phyloP scores from a whole-genome alignment of 2,329 filamentous ascomycete genomes.

The Aureobasidium sp. region DNA sequence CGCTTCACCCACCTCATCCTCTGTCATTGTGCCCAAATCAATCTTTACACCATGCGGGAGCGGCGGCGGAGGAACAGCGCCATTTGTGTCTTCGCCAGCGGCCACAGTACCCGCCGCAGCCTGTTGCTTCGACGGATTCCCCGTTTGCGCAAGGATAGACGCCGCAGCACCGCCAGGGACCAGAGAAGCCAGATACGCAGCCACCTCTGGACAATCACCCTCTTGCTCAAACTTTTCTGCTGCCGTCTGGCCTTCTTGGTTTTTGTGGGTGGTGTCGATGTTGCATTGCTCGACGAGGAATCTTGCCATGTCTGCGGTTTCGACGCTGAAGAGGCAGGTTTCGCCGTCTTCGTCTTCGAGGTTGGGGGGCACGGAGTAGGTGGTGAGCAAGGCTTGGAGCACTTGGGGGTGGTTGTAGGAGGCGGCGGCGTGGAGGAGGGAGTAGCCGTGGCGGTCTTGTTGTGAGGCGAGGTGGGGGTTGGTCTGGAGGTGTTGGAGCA shows the following conservation, averaged over 20 bases:
- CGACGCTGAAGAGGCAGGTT: slow-evolving; percentile 89
- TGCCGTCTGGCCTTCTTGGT: slow-evolving; percentile 72
- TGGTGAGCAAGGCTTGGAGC: slow-evolving; percentile 32
- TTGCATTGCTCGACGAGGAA: slow-evolving; percentile 77
- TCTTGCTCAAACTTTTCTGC: slow-evolving; percentile 73
- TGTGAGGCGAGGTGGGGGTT: slow-evolving; percentile 68
- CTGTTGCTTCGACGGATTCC: slow-evolving; percentile 21
- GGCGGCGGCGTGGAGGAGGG: slow-evolving; percentile 82
- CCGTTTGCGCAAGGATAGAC: slow-evolving; percentile 27
- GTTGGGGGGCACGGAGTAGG: slow-evolving; percentile 72
- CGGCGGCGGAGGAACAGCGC: slow-evolving; percentile 46
- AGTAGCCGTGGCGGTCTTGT: slow-evolving; percentile 91
- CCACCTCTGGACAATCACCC: slow-evolving; percentile 68
- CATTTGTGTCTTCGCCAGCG: slow-evolving; percentile 20
- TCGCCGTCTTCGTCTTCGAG: slow-evolving; percentile 85
- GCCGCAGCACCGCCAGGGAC: slow-evolving; percentile 17
- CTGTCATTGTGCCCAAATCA: slow-evolving; percentile 67
- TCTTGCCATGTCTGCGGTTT: slow-evolving; percentile 70
- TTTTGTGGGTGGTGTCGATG: slow-evolving; percentile 57
- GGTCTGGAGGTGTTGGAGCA: slow-evolving; percentile 67
- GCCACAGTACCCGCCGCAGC: slow-evolving; percentile 29
- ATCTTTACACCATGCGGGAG: slow-evolving; percentile 71
- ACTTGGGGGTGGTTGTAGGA: slow-evolving; percentile 91
- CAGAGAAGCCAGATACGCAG: slow-evolving; percentile 56
- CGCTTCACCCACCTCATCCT: slow-evolving; percentile 48